Base-by-base conservation (phyloP, 495 filamentous ascomycete species). In the Tuber indicum region DNA sequence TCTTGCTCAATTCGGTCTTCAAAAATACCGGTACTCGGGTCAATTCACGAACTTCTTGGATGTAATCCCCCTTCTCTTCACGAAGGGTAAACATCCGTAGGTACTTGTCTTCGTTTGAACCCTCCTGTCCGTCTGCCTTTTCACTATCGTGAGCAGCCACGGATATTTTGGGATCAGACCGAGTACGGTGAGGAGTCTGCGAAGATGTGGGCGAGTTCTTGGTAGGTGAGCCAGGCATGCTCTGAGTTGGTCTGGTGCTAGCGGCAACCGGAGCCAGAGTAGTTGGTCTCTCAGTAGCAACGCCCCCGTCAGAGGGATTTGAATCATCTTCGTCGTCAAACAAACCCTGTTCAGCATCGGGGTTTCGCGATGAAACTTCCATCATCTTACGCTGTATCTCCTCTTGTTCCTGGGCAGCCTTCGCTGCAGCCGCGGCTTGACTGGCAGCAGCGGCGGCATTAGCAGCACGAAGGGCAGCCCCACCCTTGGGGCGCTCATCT, bases 41-140 rank as follows among this genome's bases (percentile, higher is more conserved):
- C 93, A 99, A 97, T 88, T 99, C 96, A 42, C 90, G 93, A 77
- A 99, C 94, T 84, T 98, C 96, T 84, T 99, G 96, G 82, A 99
- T 97, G 86, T 96, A 94, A 74, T 98, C 93, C 47, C 96, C 94
- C 78, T 92, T 91, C 86, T 96, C 94, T 82, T 99, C 96, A 70
- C 96, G 87, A 81, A 99, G 86, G 81, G 90, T 91, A 87, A 99
- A 98, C 72, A 94, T 87, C 82, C 91, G 93, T 77, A 97, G 84
- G 85, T 98, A 98, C 86, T 96, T 97, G 87, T 98, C 96, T 87
- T 96, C 97, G 87, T 97, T 93, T 23, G 82, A 82, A 39, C 69
- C 45, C n/a, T 75, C 75, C 26, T 46, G 76, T 88, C 94, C 83
- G 94, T 84, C 74, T 80, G 94, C 93, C 72, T 89, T 88, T 85